Conservation (phyloP, 2,329 filamentous ascomycete genomes). For the Clarireedia hainanense region DNA sequence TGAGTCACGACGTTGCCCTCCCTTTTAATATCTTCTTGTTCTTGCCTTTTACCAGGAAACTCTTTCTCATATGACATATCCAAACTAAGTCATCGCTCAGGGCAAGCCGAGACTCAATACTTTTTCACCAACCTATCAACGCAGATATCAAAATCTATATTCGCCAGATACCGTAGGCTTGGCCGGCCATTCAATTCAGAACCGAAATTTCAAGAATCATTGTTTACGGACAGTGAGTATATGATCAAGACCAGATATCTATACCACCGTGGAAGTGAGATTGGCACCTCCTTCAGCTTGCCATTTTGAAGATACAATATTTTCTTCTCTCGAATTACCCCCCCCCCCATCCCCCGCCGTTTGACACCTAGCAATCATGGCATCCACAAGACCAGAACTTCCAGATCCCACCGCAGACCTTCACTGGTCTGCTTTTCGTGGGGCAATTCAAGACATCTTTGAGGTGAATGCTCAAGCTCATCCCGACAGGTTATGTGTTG, state of each 20-base stretch:
- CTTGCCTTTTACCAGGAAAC: not conserved
- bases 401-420: slow-evolving; percentile 52
- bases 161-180: too few species aligned
- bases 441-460: slow-evolving; percentile 54
- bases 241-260: too few species aligned
- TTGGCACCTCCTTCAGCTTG: not conserved
- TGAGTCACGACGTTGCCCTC: not conserved
- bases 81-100: too few species aligned
- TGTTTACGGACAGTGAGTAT: too few species aligned
- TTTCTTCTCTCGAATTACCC: not conserved
- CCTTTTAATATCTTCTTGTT: not conserved
- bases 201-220: too few species aligned
- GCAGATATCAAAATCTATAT: too few species aligned
- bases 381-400: slow-evolving; percentile 15
- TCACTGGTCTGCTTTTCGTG: slow-evolving; percentile 50
- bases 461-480: slow-evolving; percentile 51
- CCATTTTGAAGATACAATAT: not conserved
- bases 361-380: slow-evolving; percentile 10
- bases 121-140: too few species aligned
- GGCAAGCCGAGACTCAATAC: too few species aligned
- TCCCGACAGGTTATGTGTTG: slow-evolving; percentile 58
- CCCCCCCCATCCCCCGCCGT: slow-evolving; percentile 4
- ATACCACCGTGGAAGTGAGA: too few species aligned
- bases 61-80: not conserved
- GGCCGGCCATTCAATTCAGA: too few species aligned